phyloP scores from a whole-genome alignment of 2,329 filamentous ascomycete genomes.

The Colletotrichum acutatum region DNA sequence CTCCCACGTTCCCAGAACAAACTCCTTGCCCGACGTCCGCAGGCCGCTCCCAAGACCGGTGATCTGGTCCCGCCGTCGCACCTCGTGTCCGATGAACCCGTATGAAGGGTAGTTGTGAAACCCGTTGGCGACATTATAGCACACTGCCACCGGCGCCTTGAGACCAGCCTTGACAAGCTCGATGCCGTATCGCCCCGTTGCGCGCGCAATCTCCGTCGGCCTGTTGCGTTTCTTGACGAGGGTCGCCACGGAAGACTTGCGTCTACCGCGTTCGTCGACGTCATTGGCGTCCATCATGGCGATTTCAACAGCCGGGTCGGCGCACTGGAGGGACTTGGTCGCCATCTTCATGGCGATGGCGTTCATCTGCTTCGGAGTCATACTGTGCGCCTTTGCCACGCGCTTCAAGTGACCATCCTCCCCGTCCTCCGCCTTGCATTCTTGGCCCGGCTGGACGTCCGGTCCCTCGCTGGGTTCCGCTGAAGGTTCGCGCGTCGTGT shows the following conservation, averaged over 20 bases:
- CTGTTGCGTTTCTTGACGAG: not conserved
- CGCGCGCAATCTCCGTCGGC: conserved; percentile 42
- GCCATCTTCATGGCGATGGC: conserved; percentile 44
- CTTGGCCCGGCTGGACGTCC: not conserved
- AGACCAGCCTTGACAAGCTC: conserved; percentile 70
- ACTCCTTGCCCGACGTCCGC: conserved; percentile 72
- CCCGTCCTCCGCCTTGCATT: fast-evolving
- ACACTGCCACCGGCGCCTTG: conserved; percentile 75
- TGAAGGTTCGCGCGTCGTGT: conserved; percentile 11
- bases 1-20: conserved; percentile 73
- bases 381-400: not conserved
- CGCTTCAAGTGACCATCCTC: not conserved
- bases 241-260: not conserved
- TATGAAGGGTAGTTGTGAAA: conserved; percentile 80
- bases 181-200: conserved; percentile 66
- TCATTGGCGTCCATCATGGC: not conserved
- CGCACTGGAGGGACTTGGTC: conserved; percentile 56
- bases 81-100: conserved; percentile 71
- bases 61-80: conserved; percentile 73
- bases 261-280: not conserved
- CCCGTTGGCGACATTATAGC: conserved; percentile 75
- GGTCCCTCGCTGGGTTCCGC: not conserved
- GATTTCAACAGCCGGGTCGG: conserved; percentile 51
- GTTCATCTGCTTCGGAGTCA: conserved; percentile 44
- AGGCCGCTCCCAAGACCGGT: conserved; percentile 70